Percentiles rank a stretch among this genome's conserved stretches.
phyloP scores from a whole-genome alignment of 805 yeast genomes.

The Starmerella etchellsii region DNA sequence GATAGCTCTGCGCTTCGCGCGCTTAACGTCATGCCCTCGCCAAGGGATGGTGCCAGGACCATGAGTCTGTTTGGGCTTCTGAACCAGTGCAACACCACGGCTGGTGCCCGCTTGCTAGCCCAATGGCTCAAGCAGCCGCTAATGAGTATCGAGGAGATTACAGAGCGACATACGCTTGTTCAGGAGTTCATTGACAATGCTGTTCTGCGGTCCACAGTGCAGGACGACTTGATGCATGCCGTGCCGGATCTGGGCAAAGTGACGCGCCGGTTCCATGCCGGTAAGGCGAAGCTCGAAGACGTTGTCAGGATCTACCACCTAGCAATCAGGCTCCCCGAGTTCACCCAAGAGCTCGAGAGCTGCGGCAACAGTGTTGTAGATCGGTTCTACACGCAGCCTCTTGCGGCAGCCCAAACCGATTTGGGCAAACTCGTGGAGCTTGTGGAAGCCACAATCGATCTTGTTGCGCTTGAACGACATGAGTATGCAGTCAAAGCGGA shows the following conservation, averaged over 20 bases:
- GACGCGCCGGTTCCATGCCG: conserved; percentile 48
- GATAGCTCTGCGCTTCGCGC: conserved; percentile 87
- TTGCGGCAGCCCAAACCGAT: conserved; percentile 38
- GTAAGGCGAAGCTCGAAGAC: conserved; percentile 63
- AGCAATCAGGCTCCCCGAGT: conserved; percentile 54
- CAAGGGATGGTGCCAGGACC: conserved; percentile 35
- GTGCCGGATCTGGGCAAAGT: conserved; percentile 78
- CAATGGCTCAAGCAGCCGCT: conserved; percentile 97
- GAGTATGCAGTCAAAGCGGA: conserved; percentile 82
- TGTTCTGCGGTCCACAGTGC: conserved; percentile 54
- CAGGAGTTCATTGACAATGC: conserved; percentile 44
- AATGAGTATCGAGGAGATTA: conserved; percentile 47
- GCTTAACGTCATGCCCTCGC: conserved; percentile 65
- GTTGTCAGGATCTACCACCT: conserved; percentile 81
- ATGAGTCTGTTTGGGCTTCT: conserved; percentile 68
- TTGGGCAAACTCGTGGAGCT: conserved; percentile 64
- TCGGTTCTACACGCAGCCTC: conserved; percentile 45
- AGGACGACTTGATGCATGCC: conserved; percentile 47
- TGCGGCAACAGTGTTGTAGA: conserved; percentile 28
- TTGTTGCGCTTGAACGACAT: conserved; percentile 66
- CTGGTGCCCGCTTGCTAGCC: conserved; percentile 77
- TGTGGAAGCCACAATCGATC: conserved; percentile 84
- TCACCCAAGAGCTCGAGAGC: conserved; percentile 39
- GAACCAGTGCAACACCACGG: conserved; percentile 75
- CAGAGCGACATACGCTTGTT: conserved; percentile 62